Base-by-base conservation (phyloP, 106 monocot species). In the Iris macrosiphon region DNA sequence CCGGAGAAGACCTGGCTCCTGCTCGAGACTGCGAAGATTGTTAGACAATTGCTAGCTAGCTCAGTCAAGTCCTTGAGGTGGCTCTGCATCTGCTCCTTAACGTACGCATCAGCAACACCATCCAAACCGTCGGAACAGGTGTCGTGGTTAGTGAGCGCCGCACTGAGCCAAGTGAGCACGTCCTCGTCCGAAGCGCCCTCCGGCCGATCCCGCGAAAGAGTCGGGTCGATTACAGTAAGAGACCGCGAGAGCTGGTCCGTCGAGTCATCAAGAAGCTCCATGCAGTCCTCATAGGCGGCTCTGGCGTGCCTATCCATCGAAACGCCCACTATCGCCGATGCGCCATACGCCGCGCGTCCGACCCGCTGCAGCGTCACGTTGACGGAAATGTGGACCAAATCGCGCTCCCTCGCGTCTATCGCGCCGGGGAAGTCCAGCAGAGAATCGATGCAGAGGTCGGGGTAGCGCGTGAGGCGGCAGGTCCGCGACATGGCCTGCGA, bases 91-190 rank as follows among this genome's bases (percentile, higher is more conserved):
- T 90, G 77, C 37, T 61, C 23, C 60, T 64, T 73, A 6, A 95
- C 61, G 34, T 66, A 48, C 35, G 41, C 56, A 44, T 69, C 65
- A 11, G 19, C 14, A 7, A 70, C 82, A 34, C 62, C 82, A 6
- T 77, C 55, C 3, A 96, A 49, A 5, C 90, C 82, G 19, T 96
- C 90, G 13, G 61, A 32, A 65, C 90, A 96, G 17, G 96, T 96
- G 59, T 96, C 96, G 63, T 96, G 96, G 64, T 86, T 96, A 7
- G 89, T 96, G 15, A 96, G 63, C 11, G 94, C 88, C 13, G 73
- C 89, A 64, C 85, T 85, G 31, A 95, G 85, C 94, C 94, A 95
- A 10, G 88, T 95, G 47, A 83, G 43, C 59, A 89, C 90, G 57
- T 90, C 96, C 33, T 82, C 90, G 29, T 49, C 57, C 41, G 70